Percentiles rank a stretch among this genome's conserved stretches.
Evolutionary conservation across 2,329 filamentous ascomycete genomes (phyloP).

Genomic region (Aureobasidium uvarum): DNA sequence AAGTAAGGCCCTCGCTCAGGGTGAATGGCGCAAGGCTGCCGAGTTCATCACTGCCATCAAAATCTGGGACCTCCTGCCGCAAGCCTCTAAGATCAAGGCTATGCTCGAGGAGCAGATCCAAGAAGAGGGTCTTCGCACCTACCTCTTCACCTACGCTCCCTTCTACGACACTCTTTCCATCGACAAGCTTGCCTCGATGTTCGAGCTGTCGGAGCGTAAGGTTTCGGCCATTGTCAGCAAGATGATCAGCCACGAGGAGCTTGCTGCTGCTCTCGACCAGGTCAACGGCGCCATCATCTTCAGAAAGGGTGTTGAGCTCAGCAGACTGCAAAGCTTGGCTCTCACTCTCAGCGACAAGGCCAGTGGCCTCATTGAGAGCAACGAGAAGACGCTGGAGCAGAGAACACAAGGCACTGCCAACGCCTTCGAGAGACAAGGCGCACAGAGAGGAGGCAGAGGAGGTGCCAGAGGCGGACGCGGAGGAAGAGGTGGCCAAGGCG

Average conservation of each 20-base stretch:
- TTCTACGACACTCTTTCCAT: slow-evolving; percentile 97
- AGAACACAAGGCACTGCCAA: slow-evolving; percentile 94
- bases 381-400: slow-evolving; percentile 96
- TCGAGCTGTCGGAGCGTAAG: slow-evolving; percentile 88
- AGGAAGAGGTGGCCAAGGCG: slow-evolving; percentile 54
- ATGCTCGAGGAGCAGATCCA: slow-evolving; percentile 99
- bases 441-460: slow-evolving; percentile 67
- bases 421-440: slow-evolving; percentile 90
- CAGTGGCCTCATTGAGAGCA: slow-evolving; percentile 90
- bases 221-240: slow-evolving; percentile 94
- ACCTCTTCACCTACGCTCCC: slow-evolving; percentile 98
- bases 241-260: slow-evolving; percentile 99
- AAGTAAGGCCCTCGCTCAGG: slow-evolving; percentile 91
- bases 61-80: slow-evolving; percentile 98
- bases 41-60: slow-evolving; percentile 96
- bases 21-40: slow-evolving; percentile 97
- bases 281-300: slow-evolving; percentile 97
- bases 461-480: slow-evolving; percentile 57
- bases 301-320: slow-evolving; percentile 98
- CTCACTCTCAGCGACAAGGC: slow-evolving; percentile 96
- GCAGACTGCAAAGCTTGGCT: slow-evolving; percentile 89
- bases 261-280: slow-evolving; percentile 93
- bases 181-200: slow-evolving; percentile 84
- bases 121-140: slow-evolving; percentile 95
- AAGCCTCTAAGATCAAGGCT: slow-evolving; percentile 86